Evolutionary conservation across 352 stramenopile genomes (phyloP).

Genomic region (Thraustochytrium striatum): DNA sequence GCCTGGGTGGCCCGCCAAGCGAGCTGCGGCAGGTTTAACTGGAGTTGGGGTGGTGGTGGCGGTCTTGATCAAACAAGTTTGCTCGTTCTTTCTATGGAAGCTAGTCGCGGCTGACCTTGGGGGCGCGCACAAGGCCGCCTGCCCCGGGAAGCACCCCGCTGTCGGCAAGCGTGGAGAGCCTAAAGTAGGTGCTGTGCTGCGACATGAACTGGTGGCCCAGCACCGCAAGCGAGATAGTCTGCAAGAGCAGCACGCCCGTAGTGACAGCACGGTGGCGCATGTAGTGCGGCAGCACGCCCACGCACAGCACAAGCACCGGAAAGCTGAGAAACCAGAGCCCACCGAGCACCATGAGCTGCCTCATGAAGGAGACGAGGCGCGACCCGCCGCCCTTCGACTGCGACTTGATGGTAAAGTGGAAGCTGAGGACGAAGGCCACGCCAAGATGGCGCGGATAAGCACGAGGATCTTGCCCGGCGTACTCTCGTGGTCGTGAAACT

Average conservation of each 20-base stretch:
- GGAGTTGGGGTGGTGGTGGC: too few relatives aligned
- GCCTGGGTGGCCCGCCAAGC: too few relatives aligned
- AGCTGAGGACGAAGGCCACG: slow-evolving; percentile 22
- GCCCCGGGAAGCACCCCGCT: slow-evolving; percentile 30
- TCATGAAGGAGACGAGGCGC: slow-evolving; percentile 41
- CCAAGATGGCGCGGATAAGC: slow-evolving; percentile 32
- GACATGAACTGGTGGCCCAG: slow-evolving; percentile 48
- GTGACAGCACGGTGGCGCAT: slow-evolving; percentile 40
- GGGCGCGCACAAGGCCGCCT: slow-evolving; percentile 42
- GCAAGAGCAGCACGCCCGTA: slow-evolving; percentile 10
- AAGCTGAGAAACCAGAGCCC: slow-evolving; percentile 49
- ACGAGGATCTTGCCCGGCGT: slow-evolving; percentile 46
- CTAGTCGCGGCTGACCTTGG: slow-evolving; percentile 45
- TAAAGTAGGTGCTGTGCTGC: slow-evolving; percentile 49
- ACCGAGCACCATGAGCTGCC: slow-evolving; percentile 15
- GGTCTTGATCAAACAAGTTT: too few relatives aligned
- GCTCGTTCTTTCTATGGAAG: too few relatives aligned
- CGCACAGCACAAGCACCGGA: slow-evolving; percentile 18
- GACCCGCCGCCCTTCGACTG: slow-evolving; percentile 25
- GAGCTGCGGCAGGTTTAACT: too few relatives aligned
- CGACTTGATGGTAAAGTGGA: slow-evolving; percentile 39
- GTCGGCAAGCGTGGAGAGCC: slow-evolving; percentile 36
- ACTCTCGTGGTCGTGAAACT: slow-evolving; percentile 47
- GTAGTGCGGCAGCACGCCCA: slow-evolving; percentile 30
- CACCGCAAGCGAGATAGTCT: slow-evolving; percentile 17